These are phyloP conservation scores for Clarireedia sp. DNA, from an alignment of 2,329 filamentous ascomycete species.

Conservation along the genomic window DNA sequence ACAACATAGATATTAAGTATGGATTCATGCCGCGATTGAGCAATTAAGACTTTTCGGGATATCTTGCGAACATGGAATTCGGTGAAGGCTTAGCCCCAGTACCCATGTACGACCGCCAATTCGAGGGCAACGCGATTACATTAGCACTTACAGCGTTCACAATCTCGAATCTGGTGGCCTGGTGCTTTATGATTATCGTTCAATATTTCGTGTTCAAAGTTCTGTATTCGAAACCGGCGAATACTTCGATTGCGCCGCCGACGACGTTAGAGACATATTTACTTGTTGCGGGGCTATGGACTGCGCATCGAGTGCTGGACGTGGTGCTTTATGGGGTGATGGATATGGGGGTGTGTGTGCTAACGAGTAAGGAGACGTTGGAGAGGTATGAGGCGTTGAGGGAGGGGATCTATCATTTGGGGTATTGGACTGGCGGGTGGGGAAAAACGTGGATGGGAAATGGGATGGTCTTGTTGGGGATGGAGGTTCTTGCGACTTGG, in stretches of 20 bases:
- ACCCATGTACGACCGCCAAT: background rate
- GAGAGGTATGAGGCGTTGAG: background rate
- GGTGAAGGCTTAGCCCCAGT: background rate
- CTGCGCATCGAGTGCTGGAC: background rate
- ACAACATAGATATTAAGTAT: too few species aligned
- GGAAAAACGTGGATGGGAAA: background rate
- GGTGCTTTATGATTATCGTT: background rate
- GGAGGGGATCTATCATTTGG: background rate
- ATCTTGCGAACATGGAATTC: too few species aligned
- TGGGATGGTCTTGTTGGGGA: background rate
- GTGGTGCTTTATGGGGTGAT: background rate
- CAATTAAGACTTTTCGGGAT: too few species aligned
- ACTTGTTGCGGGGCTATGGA: background rate
- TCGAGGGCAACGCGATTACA: background rate
- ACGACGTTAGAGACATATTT: background rate
- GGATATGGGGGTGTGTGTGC: background rate
- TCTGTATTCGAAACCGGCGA: background rate
- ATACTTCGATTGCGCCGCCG: background rate
- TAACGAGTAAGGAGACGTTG: background rate
- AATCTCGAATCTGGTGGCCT: background rate
- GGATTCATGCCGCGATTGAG: too few species aligned
- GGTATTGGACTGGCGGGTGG: background rate
- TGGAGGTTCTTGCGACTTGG: background rate
- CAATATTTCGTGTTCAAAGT: constrained; percentile 1
- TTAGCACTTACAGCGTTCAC: background rate